Percentiles rank a stretch among this genome's conserved stretches.
Evolutionary conservation across 1,139 yeast genomes (phyloP).

Genomic region (Eremothecium coryli): DNA sequence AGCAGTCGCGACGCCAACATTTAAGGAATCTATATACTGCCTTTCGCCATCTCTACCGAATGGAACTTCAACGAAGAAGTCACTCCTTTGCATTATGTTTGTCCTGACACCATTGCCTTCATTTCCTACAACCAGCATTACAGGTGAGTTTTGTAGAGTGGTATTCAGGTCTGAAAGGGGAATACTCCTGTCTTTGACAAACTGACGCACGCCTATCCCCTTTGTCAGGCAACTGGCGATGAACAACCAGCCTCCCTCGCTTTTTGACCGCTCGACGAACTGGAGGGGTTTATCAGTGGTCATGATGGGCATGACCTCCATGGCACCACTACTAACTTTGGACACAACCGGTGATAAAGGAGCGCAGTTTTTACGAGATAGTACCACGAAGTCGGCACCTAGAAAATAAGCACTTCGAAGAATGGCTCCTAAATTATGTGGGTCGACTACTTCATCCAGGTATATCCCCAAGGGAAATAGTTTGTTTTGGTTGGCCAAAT

Average conservation of each 20-base stretch:
- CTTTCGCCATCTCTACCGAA: constrained; percentile 28
- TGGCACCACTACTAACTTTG: constrained; percentile 83
- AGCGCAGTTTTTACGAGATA: constrained; percentile 66
- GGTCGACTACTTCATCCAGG: constrained; percentile 78
- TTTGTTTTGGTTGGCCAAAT: constrained; percentile 20
- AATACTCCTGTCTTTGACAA: constrained; percentile 32
- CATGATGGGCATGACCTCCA: constrained; percentile 62
- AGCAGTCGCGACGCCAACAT: constrained; percentile 86
- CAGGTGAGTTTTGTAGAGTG: constrained; percentile 44
- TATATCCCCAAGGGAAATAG: constrained; percentile 62
- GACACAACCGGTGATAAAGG: constrained; percentile 60
- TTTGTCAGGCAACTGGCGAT: constrained; percentile 42
- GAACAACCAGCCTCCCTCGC: constrained; percentile 58
- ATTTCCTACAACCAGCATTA: constrained; percentile 68
- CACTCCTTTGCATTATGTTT: constrained; percentile 51
- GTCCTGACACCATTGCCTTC: constrained; percentile 80
- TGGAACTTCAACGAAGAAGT: constrained; percentile 51
- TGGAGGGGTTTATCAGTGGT: constrained; percentile 48
- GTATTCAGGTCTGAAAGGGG: constrained; percentile 37
- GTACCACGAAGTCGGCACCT: constrained; percentile 73
- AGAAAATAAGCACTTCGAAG: constrained; percentile 72
- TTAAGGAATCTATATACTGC: constrained; percentile 61
- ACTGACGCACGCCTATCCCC: background rate
- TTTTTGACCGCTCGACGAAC: constrained; percentile 48
- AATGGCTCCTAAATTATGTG: constrained; percentile 85